Evolutionary conservation across 192 early-diverging fungal genomes (phyloP).

Genomic region (Phlyctochytrium planicorne): DNA sequence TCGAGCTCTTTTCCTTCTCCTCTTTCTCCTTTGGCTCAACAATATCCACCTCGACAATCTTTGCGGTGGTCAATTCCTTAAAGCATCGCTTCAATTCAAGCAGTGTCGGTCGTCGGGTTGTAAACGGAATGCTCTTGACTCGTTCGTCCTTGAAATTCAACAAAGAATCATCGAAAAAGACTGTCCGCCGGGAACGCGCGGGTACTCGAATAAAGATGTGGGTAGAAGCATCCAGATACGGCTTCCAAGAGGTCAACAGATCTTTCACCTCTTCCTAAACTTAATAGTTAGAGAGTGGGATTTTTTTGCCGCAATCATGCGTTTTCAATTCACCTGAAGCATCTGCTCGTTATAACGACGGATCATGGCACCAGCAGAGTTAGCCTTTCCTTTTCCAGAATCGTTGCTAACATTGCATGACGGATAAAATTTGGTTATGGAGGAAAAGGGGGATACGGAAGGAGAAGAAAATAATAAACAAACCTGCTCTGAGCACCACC

Average conservation of each 20-base stretch:
- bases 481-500: slow-evolving; percentile 84
- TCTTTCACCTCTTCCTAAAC: slow-evolving; percentile 70
- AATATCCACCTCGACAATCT: slow-evolving; percentile 25
- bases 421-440: slow-evolving; percentile 3
- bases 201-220: slow-evolving; percentile 79
- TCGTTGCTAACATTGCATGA: slow-evolving; percentile 53
- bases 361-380: slow-evolving; percentile 87
- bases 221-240: slow-evolving; percentile 56
- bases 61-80: slow-evolving; percentile 60
- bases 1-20: neutral
- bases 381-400: slow-evolving; percentile 73
- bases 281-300: neutral
- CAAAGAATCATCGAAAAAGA: slow-evolving; percentile 40
- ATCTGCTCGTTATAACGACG: slow-evolving; percentile 87
- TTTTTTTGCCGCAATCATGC: slow-evolving; percentile 13
- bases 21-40: neutral
- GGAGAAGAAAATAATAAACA: neutral
- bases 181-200: slow-evolving; percentile 23
- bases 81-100: slow-evolving; percentile 68
- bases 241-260: slow-evolving; percentile 70
- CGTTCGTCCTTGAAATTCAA: slow-evolving; percentile 40
- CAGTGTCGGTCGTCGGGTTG: slow-evolving; percentile 74
- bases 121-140: slow-evolving; percentile 73
- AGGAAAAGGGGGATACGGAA: too few relatives aligned
- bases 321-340: slow-evolving; percentile 64